These are phyloP conservation scores for Nemophila menziesii DNA, from an alignment of 257 asterid genomes.

Conservation along the genomic window DNA sequence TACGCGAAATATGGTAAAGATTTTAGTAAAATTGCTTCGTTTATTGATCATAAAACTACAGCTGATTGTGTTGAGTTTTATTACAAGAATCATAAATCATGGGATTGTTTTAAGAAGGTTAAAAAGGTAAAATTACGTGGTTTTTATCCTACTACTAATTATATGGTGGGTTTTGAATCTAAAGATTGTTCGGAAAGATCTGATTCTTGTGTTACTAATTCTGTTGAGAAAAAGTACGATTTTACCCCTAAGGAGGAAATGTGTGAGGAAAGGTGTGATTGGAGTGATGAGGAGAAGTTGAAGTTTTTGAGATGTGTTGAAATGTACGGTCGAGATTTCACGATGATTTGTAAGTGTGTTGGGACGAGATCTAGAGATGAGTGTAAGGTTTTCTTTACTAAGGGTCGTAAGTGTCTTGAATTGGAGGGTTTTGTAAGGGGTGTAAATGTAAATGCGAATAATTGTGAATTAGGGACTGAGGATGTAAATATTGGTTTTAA, in stretches of 20 bases:
- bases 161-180: conserved; percentile 71
- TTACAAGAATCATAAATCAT: conserved; percentile 89
- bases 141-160: conserved; percentile 37
- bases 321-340: conserved; percentile 66
- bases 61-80: conserved; percentile 96
- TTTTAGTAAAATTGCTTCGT: conserved; percentile 69
- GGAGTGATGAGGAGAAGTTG: conserved; percentile 92
- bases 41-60: conserved; percentile 54
- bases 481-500: conserved; percentile 27
- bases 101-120: conserved; percentile 59
- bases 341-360: conserved; percentile 50
- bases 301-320: conserved; percentile 56
- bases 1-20: conserved; percentile 67
- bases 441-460: conserved; percentile 40
- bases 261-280: too few relatives aligned
- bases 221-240: too few relatives aligned
- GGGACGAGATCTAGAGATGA: conserved; percentile 66
- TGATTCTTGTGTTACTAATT: conserved; percentile 68
- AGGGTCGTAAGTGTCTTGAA: conserved; percentile 75
- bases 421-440: too few relatives aligned
- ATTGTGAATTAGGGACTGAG: conserved; percentile 14
- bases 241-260: too few relatives aligned
- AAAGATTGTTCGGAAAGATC: conserved; percentile 66
- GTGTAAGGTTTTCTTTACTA: conserved; percentile 84
- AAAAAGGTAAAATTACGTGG: conserved; percentile 41